Base-by-base conservation (phyloP, 495 filamentous ascomycete species). In the Aspergillus carlsbadensis region DNA sequence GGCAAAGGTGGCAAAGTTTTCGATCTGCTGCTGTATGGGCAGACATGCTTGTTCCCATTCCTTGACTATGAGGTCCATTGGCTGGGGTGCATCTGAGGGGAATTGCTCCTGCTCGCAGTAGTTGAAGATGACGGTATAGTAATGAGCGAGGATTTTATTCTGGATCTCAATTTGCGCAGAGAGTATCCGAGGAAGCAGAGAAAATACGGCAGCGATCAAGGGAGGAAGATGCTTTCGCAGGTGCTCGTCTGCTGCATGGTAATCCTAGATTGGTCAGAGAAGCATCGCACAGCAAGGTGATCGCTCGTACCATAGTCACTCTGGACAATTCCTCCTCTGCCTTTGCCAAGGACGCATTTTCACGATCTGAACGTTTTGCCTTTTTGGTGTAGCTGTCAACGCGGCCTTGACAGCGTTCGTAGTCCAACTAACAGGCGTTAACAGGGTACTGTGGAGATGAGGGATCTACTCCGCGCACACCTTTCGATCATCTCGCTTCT, bases 401-500 rank as follows among this genome's bases (percentile, higher is more conserved):
- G 52, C 86, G 84, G 52, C 87, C 81, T 65, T 92, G 84, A 54
- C 85, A 85, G 56, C 87, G 86, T 70, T 98, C 93, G 64, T 86
- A 96, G 67, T 97, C 93, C 42, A 94, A 64, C 79, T 76, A 31
- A 14, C 37, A 29, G 18, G 18, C 5, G 47, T 11, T 18, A 31
- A 1, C 46, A 24, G 6, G 8, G 20, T 3, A 39, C 10, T 29
- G 29, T 33, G 15, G 3, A 33, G n/a, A 26, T 8, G 13, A 15
- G 17, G 14, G 13, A 15, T 24, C n/a, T 14, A 51, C n/a, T n/a
- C n/a, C n/a, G n/a, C n/a, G n/a, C 67, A n/a, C 47, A 83, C 83
- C 77, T 96, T 88, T 71, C 87, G 91, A 62, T 96, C 88, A 63
- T 95, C 90, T 37, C 93, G 79, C 65, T 90, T 93, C 75, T 96